These are phyloP conservation scores for Rhodotorula diobovata DNA, from an alignment of 768 basidiomycete genomes.

Conservation along the genomic window DNA sequence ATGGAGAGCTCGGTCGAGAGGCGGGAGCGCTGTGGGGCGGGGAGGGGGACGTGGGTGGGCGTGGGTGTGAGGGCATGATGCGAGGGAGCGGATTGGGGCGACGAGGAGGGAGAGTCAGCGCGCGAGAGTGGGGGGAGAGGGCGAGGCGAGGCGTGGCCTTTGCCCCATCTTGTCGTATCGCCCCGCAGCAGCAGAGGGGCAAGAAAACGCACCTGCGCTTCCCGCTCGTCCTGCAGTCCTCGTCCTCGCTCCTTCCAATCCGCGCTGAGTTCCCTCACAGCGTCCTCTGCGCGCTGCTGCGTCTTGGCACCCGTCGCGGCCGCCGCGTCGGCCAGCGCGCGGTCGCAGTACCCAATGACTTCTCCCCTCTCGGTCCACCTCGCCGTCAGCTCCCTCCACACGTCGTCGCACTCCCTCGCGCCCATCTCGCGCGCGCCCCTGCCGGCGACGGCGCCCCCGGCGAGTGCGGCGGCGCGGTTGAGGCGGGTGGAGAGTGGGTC, in stretches of 20 bases:
- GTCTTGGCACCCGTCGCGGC: too few relatives aligned
- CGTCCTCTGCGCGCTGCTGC: background rate
- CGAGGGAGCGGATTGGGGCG: background rate
- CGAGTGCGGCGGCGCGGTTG: slow-evolving; percentile 19
- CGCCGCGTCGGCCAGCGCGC: background rate
- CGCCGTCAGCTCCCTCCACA: slow-evolving; percentile 7
- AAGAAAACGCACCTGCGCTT: slow-evolving; percentile 14
- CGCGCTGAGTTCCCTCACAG: slow-evolving; percentile 11
- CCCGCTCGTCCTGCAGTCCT: slow-evolving; percentile 1
- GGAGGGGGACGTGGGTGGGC: background rate
- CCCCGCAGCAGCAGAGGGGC: too few relatives aligned
- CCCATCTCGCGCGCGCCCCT: slow-evolving; percentile 7
- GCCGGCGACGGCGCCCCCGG: background rate
- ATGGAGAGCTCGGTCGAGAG: slow-evolving; percentile 8
- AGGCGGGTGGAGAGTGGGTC: slow-evolving; percentile 23
- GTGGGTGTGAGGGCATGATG: background rate
- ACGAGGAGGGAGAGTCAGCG: background rate
- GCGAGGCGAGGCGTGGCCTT: background rate
- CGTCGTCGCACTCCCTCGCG: slow-evolving; percentile 8
- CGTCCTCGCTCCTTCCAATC: slow-evolving; percentile 14
- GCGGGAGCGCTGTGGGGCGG: slow-evolving; percentile 5
- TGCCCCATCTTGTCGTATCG: too few relatives aligned
- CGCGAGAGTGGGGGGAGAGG: background rate
- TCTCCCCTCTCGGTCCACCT: slow-evolving; percentile 17
- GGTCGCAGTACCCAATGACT: slow-evolving; percentile 23